A percentile compares a stretch with the other conserved stretches of the same genome.
These are phyloP conservation scores for Sisymbrium irio DNA, from an alignment of 345 rosid genomes.

Conservation along the genomic window DNA sequence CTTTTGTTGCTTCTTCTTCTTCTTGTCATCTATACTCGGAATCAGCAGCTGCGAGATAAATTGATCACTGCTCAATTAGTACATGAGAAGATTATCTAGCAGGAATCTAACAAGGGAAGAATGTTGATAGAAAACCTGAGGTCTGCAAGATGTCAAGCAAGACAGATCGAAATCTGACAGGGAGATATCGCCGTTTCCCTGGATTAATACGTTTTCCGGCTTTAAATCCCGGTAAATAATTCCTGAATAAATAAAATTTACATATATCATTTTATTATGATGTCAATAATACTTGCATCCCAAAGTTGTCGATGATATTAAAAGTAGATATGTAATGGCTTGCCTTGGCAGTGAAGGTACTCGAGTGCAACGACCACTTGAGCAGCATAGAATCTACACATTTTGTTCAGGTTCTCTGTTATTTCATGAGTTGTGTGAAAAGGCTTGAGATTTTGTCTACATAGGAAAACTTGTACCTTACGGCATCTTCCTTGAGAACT, in stretches of 20 bases:
- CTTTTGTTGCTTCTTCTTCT: slow-evolving; percentile 53
- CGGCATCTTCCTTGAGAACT: slow-evolving; percentile 92
- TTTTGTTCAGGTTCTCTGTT: background rate
- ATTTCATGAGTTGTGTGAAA: background rate
- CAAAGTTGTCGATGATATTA: background rate
- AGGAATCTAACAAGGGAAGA: background rate
- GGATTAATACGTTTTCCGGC: slow-evolving; percentile 87
- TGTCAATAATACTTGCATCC: background rate
- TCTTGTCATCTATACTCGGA: slow-evolving; percentile 58
- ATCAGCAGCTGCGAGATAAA: slow-evolving; percentile 59
- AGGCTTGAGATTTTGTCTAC: background rate
- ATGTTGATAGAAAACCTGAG: slow-evolving; percentile 49
- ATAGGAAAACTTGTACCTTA: slow-evolving; percentile 44
- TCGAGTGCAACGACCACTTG: slow-evolving; percentile 87
- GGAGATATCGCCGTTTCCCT: slow-evolving; percentile 69
- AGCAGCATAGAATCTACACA: slow-evolving; percentile 77
- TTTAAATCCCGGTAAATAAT: slow-evolving; percentile 88
- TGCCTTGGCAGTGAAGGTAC: slow-evolving; percentile 98
- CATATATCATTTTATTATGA: background rate
- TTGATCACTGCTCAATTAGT: background rate
- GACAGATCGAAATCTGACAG: slow-evolving; percentile 93
- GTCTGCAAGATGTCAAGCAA: slow-evolving; percentile 90
- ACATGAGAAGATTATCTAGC: background rate
- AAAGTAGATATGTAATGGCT: background rate
- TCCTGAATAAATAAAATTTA: slow-evolving; percentile 43